Base-by-base conservation (phyloP, 2,329 filamentous ascomycete species). In the Dendryphion nanum region DNA sequence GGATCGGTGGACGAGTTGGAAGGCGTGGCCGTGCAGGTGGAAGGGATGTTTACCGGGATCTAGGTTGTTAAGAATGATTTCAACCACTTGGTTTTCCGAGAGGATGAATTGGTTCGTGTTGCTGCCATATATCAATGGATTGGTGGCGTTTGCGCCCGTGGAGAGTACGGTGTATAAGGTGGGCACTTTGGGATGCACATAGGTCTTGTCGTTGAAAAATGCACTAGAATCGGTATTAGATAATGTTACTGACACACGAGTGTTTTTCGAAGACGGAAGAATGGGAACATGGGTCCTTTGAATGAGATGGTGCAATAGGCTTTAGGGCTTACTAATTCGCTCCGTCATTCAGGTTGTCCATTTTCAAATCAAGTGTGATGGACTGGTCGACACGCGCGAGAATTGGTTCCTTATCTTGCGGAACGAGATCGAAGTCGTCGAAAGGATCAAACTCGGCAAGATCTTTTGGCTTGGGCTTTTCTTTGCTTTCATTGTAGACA, bases 41-140 rank as follows among this genome's bases (percentile, higher is more conserved):
- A 84, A 83, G 0, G 82, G 88, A 71, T 77, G 45, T 81, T 62
- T 82, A 29, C 86, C 73, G 70, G 42, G 74, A 51, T 91, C 86
- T 30, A 80, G 73, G 56, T 89, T 91, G 70, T 89, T 87, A n/a
- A 91, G 69, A 14, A 89, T 67, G 35, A 91, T 75, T 57, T 90
- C 81, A 18, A 90, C 78, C n/a, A 87, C 72, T 19, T 80, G 66
- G 39, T 77, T 78, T 45, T 83, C 77, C 18, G 81, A 71, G 10
- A 94, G 75, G 3, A 94, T 73, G 50, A 88, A 76, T 2, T 74
- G 67, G 29, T 72, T 71, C 3, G 72, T 72, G 55, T 80, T 76
- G 10, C 71, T 63, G 16, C 78, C 79, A 42, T 77, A 73, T 17
- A 71, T 64, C 12, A 48, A 43, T 12, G 63, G 57, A 39, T 73